Evolutionary conservation across 768 basidiomycete species (phyloP).

Genomic region (Pisolithus sp.): DNA sequence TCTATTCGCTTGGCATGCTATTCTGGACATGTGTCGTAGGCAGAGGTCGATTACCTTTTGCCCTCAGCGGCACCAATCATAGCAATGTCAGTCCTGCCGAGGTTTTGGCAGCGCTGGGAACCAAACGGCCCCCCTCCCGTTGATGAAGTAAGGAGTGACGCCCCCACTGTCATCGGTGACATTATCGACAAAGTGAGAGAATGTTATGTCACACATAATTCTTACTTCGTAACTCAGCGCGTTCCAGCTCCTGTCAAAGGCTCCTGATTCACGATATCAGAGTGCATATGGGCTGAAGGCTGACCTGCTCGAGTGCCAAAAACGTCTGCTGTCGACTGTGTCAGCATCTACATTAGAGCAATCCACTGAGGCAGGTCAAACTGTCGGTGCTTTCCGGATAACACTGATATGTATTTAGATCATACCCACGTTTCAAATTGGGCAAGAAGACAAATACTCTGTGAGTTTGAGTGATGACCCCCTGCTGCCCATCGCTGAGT

Average conservation of each 20-base stretch:
- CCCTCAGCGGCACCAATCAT: neutral
- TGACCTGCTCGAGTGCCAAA: slow-evolving; percentile 65
- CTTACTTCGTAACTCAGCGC: neutral
- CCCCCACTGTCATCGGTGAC: slow-evolving; percentile 62
- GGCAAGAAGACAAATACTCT: slow-evolving; percentile 56
- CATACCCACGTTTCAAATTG: slow-evolving; percentile 64
- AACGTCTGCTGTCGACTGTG: slow-evolving; percentile 53
- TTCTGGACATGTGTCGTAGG: slow-evolving; percentile 76
- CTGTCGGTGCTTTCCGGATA: neutral
- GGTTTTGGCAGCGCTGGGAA: slow-evolving; percentile 63
- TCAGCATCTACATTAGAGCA: slow-evolving; percentile 46
- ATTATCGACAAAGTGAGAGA: slow-evolving; percentile 58
- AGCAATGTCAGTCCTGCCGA: slow-evolving; percentile 39
- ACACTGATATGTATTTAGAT: slow-evolving; percentile 34
- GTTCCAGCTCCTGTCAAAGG: slow-evolving; percentile 56
- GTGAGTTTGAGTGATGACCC: slow-evolving; percentile 28
- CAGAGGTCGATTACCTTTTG: slow-evolving; percentile 35
- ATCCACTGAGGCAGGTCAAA: slow-evolving; percentile 43
- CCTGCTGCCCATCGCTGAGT: neutral
- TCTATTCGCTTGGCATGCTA: slow-evolving; percentile 67
- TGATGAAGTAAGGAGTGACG: slow-evolving; percentile 66
- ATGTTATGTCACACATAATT: neutral
- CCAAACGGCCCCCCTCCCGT: slow-evolving; percentile 70
- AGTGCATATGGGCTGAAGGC: slow-evolving; percentile 63
- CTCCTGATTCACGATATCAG: slow-evolving; percentile 63